phyloP scores from a whole-genome alignment of 2,329 filamentous ascomycete genomes.

The Talaromyces piceae region DNA sequence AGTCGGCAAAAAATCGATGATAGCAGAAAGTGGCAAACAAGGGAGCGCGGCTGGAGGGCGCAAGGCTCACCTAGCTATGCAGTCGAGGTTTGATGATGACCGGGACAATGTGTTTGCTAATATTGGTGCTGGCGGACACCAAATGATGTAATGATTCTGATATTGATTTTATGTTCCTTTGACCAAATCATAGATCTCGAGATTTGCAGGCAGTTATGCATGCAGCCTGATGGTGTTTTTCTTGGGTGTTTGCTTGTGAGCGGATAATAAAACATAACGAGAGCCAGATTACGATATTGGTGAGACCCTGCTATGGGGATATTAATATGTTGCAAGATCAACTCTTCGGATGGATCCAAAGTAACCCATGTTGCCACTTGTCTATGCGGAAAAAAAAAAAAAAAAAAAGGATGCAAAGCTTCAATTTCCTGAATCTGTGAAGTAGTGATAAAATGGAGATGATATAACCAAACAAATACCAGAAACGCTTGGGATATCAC shows the following conservation, averaged over 20 bases:
- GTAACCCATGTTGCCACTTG: too few species aligned
- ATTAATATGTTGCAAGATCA: too few species aligned
- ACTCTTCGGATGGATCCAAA: too few species aligned
- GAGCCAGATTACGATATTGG: too few species aligned
- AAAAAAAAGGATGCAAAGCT: neutral
- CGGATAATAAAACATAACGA: neutral
- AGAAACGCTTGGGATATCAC: conserved; percentile 10
- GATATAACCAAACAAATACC: neutral
- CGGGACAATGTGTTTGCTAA: conserved; percentile 6
- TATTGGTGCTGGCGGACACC: neutral
- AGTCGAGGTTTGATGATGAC: conserved; percentile 24
- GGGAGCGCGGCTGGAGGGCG: conserved; percentile 16
- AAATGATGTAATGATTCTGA: conserved; percentile 3
- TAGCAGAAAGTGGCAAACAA: conserved; percentile 43
- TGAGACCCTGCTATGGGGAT: too few species aligned
- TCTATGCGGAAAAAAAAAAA: too few species aligned
- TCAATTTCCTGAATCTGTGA: neutral
- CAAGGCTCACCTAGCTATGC: conserved; percentile 12
- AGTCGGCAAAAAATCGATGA: conserved; percentile 64
- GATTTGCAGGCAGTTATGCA: neutral
- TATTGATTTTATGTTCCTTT: neutral
- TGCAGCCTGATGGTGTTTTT: neutral
- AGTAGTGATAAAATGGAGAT: neutral
- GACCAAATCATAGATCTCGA: neutral
- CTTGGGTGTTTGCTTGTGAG: neutral